Base-by-base conservation (phyloP, 2,329 filamentous ascomycete species). In the Epichloe aotearoae region DNA sequence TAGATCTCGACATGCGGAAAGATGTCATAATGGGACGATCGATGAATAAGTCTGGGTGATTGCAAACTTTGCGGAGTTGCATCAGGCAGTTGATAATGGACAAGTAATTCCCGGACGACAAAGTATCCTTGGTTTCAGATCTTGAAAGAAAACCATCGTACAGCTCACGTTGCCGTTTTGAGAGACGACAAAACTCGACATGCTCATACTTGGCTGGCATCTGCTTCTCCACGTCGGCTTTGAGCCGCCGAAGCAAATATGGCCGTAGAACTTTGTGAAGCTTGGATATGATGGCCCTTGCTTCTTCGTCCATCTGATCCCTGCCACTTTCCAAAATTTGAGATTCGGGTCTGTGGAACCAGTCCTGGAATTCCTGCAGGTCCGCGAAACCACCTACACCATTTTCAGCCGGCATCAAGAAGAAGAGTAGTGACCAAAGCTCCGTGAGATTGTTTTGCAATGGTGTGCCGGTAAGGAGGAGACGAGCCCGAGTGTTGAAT, bases 121-220 rank as follows among this genome's bases (percentile, higher is more conserved):
- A 73, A 0, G 90, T 96, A 53, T 88, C 85, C 56, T 88, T 83
- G 0, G 93, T 97, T 59, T 95, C 88, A 3, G 85, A 84, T 51
- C 90, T 83, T 36, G 88, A 88, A 70, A 98, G 82, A 67, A 97
- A 98, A 1, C 91, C 91, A 67, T 98, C 93, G 61, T 98, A 98
- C 8, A 98, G 73, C 67, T 95, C 93, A 42, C 93, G 82, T 64
- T 98, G 93, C 23, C 93, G 83, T 65, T 97, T 96, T 6, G 91
- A 97, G 4, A 98, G 74, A 43, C 91, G 86, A 66, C 93, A 98
- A 61, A 95, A 90, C 56, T 97, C 87, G 19, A 98, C 89, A 62
- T 96, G 90, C 66, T 98, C 94, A 62, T 95, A 95, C 66, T 98
- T 98, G 54, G 82, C 90, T 0, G 94, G 93, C 87, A 98, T 95